These are phyloP conservation scores for Teratosphaeria viscida DNA, from an alignment of 2,329 filamentous ascomycete species.

Conservation along the genomic window DNA sequence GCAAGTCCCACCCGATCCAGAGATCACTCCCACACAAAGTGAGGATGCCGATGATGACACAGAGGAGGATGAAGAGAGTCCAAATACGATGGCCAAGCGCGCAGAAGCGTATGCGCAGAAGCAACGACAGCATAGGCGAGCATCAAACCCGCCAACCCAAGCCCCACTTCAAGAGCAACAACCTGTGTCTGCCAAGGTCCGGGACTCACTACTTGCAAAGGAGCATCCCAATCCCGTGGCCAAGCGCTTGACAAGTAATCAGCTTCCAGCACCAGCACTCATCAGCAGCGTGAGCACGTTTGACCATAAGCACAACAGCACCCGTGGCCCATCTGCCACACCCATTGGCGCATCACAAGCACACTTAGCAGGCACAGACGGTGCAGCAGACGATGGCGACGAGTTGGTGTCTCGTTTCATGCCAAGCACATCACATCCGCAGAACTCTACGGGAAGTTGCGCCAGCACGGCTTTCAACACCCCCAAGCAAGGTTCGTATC, in stretches of 20 bases:
- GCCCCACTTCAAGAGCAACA: conserved; percentile 4
- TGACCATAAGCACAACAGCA: conserved; percentile 21
- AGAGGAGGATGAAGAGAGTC: conserved; percentile 7
- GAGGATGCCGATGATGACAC: neutral
- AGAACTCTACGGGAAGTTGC: conserved; percentile 16
- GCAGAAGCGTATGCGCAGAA: neutral
- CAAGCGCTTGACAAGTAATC: conserved; percentile 11
- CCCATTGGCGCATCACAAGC: conserved; percentile 7
- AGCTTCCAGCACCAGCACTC: conserved; percentile 17
- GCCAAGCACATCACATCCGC: conserved; percentile 20
- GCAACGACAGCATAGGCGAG: neutral
- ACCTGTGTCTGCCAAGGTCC: conserved; percentile 1
- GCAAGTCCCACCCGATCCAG: neutral
- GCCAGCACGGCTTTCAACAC: conserved; percentile 20
- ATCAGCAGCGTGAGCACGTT: conserved; percentile 23
- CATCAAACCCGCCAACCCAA: neutral
- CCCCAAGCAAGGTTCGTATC: conserved; percentile 18
- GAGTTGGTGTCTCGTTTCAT: conserved; percentile 26
- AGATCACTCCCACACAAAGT: conserved; percentile 6
- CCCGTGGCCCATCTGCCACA: conserved; percentile 15
- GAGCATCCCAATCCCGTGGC: conserved; percentile 19
- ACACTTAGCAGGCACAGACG: conserved; percentile 7
- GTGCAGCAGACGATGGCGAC: conserved; percentile 11
- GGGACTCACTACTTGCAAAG: conserved; percentile 15
- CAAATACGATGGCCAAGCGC: neutral